These are phyloP conservation scores for Colletotrichum sp. DNA, from an alignment of 2,329 filamentous ascomycete species.

Conservation along the genomic window DNA sequence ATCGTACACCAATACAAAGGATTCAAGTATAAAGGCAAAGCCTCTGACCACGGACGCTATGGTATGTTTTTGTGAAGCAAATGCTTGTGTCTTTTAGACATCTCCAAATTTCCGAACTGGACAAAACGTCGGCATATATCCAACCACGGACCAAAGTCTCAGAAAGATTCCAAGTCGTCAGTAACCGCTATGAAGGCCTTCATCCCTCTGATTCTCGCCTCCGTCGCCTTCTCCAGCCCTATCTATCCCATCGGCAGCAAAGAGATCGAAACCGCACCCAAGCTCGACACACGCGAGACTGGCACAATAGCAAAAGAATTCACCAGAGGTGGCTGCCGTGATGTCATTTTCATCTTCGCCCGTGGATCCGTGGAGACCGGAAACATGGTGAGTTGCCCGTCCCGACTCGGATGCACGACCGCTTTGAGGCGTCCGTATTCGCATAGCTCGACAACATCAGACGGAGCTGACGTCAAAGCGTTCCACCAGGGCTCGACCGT, in stretches of 20 bases:
- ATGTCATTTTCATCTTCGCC: slow-evolving; percentile 43
- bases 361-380: slow-evolving; percentile 41
- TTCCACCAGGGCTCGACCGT: slow-evolving; percentile 13
- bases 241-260: background rate
- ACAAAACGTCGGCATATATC: too few relatives aligned
- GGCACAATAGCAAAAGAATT: background rate
- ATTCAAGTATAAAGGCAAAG: background rate
- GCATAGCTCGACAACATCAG: background rate
- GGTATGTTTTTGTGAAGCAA: background rate
- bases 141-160: background rate
- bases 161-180: background rate
- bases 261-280: background rate
- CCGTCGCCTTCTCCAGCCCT: background rate
- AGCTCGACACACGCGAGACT: background rate
- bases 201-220: background rate
- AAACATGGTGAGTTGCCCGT: slow-evolving; percentile 36
- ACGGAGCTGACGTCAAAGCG: background rate
- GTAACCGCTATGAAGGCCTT: background rate
- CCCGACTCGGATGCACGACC: background rate
- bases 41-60: background rate
- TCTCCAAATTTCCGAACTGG: background rate
- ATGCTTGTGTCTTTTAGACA: background rate
- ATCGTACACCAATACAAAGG: background rate
- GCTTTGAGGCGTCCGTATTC: slow-evolving; percentile 26
- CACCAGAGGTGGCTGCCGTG: background rate